phyloP scores from a whole-genome alignment of 1,284 basidiomycete species.

The Pseudozyma pruni region DNA sequence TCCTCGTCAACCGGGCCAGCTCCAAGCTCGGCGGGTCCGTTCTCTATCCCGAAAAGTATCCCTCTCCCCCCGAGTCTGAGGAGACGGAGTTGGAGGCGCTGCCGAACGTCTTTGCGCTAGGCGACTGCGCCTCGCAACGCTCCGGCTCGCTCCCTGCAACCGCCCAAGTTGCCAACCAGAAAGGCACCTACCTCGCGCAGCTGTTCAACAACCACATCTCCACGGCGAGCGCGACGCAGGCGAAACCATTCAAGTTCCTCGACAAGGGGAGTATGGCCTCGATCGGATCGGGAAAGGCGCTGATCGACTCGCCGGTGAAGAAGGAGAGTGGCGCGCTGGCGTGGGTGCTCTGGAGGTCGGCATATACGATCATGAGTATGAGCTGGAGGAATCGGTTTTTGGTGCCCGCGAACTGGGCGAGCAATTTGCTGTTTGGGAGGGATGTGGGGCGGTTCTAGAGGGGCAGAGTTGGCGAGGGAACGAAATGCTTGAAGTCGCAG shows the following conservation, averaged over 20 bases:
- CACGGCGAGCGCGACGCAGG: background rate
- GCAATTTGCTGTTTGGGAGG: slow-evolving; percentile 78
- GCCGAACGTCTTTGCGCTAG: slow-evolving; percentile 70
- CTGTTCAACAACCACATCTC: slow-evolving; percentile 41
- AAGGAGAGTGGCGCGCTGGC: slow-evolving; percentile 72
- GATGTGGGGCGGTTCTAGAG: slow-evolving; percentile 79
- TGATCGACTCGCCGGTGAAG: slow-evolving; percentile 36
- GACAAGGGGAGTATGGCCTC: slow-evolving; percentile 83
- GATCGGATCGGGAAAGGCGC: slow-evolving; percentile 77
- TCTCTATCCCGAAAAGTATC: background rate
- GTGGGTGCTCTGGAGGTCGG: slow-evolving; percentile 83
- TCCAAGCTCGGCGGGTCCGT: background rate
- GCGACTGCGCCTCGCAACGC: slow-evolving; percentile 78
- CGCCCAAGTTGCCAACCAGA: slow-evolving; percentile 67
- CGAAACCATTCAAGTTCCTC: slow-evolving; percentile 74
- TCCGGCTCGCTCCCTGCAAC: slow-evolving; percentile 66
- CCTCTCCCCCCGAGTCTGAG: too few relatives aligned
- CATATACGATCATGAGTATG: slow-evolving; percentile 80
- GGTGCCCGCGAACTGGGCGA: slow-evolving; percentile 62
- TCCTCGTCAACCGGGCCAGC: slow-evolving; percentile 6
- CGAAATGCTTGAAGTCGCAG: too few relatives aligned
- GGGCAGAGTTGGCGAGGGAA: background rate
- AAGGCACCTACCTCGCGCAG: slow-evolving; percentile 59
- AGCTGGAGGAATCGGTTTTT: slow-evolving; percentile 76
- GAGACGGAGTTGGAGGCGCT: slow-evolving; percentile 2